These are phyloP conservation scores for Erysimum cheiranthoides DNA, from an alignment of 345 rosid genomes.

Conservation along the genomic window DNA sequence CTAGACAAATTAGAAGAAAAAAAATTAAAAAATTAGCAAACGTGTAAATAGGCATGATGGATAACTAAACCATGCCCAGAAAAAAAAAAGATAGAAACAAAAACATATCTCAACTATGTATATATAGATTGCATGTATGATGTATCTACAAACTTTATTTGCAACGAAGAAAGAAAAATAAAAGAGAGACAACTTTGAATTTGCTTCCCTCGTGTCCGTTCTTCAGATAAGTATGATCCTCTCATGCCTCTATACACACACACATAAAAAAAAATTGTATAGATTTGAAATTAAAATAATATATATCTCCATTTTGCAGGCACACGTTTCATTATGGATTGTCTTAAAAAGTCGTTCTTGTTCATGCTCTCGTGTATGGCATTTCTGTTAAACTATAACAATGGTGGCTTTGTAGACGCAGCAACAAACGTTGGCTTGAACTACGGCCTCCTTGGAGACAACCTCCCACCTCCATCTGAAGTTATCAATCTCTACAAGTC, in stretches of 20 bases:
- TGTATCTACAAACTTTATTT: neutral
- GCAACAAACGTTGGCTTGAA: neutral
- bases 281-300: neutral
- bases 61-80: neutral
- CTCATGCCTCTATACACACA: neutral
- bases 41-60: neutral
- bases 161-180: neutral
- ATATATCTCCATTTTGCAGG: neutral
- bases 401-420: neutral
- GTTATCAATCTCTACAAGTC: conserved; percentile 9
- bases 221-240: neutral
- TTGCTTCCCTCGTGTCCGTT: neutral
- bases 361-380: neutral
- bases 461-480: neutral
- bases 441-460: conserved; percentile 6
- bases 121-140: neutral
- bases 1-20: too few relatives aligned
- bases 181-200: neutral
- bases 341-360: neutral
- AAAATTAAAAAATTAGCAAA: neutral
- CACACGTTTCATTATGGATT: neutral
- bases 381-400: neutral
- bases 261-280: neutral
- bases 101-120: neutral
- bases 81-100: neutral